phyloP scores from a whole-genome alignment of 225 moss, liverwort and hornwort genomes.

The Bryum argenteum region DNA sequence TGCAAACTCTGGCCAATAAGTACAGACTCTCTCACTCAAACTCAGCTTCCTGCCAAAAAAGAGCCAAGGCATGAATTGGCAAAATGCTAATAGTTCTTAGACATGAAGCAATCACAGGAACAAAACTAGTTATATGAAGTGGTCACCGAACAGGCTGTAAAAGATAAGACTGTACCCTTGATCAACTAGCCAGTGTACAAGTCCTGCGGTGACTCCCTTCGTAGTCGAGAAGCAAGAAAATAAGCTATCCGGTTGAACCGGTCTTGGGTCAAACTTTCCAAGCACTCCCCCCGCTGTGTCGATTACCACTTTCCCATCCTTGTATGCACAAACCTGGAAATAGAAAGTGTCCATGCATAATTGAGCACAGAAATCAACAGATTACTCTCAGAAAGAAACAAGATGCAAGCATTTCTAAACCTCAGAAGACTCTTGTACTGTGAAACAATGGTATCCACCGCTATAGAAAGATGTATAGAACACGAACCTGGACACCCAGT shows the following conservation, averaged over 20 bases:
- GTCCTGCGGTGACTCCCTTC: slow-evolving; percentile 88
- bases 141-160: slow-evolving; percentile 1
- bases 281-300: slow-evolving; percentile 88
- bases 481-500: slow-evolving; percentile 81
- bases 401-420: not conserved
- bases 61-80: not conserved
- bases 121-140: slow-evolving; percentile 3
- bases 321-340: slow-evolving; percentile 87
- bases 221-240: slow-evolving; percentile 90
- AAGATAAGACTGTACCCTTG: slow-evolving; percentile 62
- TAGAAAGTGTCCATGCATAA: not conserved
- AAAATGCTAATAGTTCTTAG: not conserved
- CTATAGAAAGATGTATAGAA: slow-evolving; percentile 7
- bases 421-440: not conserved
- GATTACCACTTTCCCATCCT: slow-evolving; percentile 84
- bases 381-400: not conserved
- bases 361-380: not conserved
- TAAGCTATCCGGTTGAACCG: slow-evolving; percentile 91
- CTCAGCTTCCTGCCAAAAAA: slow-evolving; percentile 65
- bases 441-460: not conserved
- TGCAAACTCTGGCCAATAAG: slow-evolving; percentile 91
- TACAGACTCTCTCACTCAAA: slow-evolving; percentile 70
- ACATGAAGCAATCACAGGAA: slow-evolving; percentile 4
- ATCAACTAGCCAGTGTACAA: slow-evolving; percentile 89
- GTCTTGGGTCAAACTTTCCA: slow-evolving; percentile 95